Conservation (phyloP, 768 basidiomycete species). For the Candolleomyces aberdarensis region DNA sequence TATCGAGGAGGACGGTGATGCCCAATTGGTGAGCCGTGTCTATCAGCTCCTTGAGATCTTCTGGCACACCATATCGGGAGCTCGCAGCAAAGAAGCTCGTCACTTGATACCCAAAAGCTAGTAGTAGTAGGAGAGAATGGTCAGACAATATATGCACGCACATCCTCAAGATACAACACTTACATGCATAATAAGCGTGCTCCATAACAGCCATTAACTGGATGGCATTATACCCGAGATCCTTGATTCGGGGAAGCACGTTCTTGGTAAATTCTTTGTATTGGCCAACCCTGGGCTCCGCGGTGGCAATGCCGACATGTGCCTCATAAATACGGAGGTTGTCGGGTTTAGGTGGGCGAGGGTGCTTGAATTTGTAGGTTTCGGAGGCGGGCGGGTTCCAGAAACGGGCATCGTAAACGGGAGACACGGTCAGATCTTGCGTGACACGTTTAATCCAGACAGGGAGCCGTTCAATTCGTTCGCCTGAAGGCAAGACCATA, state of each 20-base stretch:
- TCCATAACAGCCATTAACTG: slow-evolving; percentile 99
- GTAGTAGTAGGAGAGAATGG: neutral
- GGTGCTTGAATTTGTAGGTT: slow-evolving; percentile 79
- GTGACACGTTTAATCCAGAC: slow-evolving; percentile 96
- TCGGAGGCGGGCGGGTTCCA: slow-evolving; percentile 88
- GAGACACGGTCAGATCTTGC: slow-evolving; percentile 86
- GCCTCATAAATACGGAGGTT: slow-evolving; percentile 91
- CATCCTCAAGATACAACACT: slow-evolving; percentile 25
- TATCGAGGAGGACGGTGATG: slow-evolving; percentile 88
- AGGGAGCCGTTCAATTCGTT: slow-evolving; percentile 87
- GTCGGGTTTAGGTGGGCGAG: slow-evolving; percentile 61
- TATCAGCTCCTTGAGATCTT: slow-evolving; percentile 92
- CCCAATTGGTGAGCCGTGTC: slow-evolving; percentile 95
- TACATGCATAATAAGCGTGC: slow-evolving; percentile 96
- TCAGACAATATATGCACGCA: neutral
- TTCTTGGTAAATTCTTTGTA: slow-evolving; percentile 94
- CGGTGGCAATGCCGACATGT: slow-evolving; percentile 94
- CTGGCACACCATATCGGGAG: slow-evolving; percentile 93
- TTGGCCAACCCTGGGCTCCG: slow-evolving; percentile 83
- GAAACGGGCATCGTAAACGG: slow-evolving; percentile 94
- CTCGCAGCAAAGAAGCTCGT: slow-evolving; percentile 97
- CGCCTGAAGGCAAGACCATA: slow-evolving; percentile 76
- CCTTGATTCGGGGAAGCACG: slow-evolving; percentile 82
- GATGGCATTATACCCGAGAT: slow-evolving; percentile 93
- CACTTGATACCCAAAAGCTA: slow-evolving; percentile 98